phyloP scores from a whole-genome alignment of 2,329 filamentous ascomycete species.

The Pestalotiopsis sp. region DNA sequence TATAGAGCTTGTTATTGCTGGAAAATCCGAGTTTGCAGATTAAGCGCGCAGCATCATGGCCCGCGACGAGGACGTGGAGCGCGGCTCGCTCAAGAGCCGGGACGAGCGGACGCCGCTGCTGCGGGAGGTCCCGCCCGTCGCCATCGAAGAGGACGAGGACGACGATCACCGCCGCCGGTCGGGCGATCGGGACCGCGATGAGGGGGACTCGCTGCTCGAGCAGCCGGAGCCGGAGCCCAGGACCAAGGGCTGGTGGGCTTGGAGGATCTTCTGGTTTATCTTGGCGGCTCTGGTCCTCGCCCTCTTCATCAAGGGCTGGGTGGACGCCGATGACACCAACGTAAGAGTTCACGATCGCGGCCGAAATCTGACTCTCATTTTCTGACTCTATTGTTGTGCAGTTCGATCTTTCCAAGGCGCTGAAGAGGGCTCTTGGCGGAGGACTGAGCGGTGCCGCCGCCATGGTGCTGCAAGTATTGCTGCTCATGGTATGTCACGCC shows the following conservation, averaged over 20 bases:
- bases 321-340: constrained; percentile 42
- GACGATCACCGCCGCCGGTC: not conserved
- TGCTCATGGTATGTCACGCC: constrained; percentile 42
- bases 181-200: constrained; percentile 12
- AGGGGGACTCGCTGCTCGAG: constrained; percentile 21
- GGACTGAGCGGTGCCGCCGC: constrained; percentile 48
- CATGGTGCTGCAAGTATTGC: constrained; percentile 47
- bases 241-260: constrained; percentile 30
- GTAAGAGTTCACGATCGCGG: constrained; percentile 23
- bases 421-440: constrained; percentile 44
- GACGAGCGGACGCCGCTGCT: constrained; percentile 12
- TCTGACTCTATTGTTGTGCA: constrained; percentile 18
- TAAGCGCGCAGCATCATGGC: not conserved
- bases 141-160: not conserved
- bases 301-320: constrained; percentile 45
- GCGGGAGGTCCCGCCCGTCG: not conserved
- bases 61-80: not conserved
- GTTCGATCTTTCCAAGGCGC: constrained; percentile 45
- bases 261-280: constrained; percentile 37
- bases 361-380: not conserved
- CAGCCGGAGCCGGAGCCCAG: constrained; percentile 14
- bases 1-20: too few species aligned
- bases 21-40: too few species aligned
- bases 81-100: not conserved
- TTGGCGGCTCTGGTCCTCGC: constrained; percentile 30